Conservation (phyloP, 768 basidiomycete species). For the Termitomyces sp. region DNA sequence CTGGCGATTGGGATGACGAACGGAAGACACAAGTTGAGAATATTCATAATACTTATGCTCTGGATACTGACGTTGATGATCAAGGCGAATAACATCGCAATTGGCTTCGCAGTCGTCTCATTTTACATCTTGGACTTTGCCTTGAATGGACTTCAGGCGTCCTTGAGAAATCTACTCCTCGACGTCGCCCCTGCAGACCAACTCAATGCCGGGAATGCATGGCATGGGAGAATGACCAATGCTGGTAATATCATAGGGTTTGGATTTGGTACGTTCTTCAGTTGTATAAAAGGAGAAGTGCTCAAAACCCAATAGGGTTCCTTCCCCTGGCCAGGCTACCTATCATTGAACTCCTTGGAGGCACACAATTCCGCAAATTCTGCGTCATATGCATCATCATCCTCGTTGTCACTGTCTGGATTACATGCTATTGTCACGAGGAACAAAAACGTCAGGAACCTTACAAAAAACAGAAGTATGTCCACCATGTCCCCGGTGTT, state of each 20-base stretch:
- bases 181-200: constrained; percentile 88
- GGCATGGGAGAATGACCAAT: constrained; percentile 95
- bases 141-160: constrained; percentile 93
- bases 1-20: constrained; percentile 84
- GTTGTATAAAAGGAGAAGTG: neutral
- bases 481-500: constrained; percentile 4
- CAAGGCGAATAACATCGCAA: constrained; percentile 66
- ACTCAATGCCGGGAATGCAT: constrained; percentile 91
- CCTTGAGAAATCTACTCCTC: constrained; percentile 86
- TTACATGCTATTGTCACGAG: constrained; percentile 82
- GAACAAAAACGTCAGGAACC: constrained; percentile 61
- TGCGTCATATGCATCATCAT: constrained; percentile 81
- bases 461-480: constrained; percentile 34
- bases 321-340: constrained; percentile 80
- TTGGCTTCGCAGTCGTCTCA: constrained; percentile 79
- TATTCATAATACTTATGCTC: neutral
- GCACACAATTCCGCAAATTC: constrained; percentile 94
- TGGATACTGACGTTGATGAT: neutral
- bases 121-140: constrained; percentile 97
- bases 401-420: constrained; percentile 75
- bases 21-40: constrained; percentile 50
- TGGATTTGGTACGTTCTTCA: constrained; percentile 62
- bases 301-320: constrained; percentile 50
- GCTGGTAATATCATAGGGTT: constrained; percentile 96
- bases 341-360: constrained; percentile 74